A percentile compares a stretch with the other conserved stretches of the same genome.
These are phyloP conservation scores for Clausena lansium DNA, from an alignment of 345 rosid genomes.

Conservation along the genomic window DNA sequence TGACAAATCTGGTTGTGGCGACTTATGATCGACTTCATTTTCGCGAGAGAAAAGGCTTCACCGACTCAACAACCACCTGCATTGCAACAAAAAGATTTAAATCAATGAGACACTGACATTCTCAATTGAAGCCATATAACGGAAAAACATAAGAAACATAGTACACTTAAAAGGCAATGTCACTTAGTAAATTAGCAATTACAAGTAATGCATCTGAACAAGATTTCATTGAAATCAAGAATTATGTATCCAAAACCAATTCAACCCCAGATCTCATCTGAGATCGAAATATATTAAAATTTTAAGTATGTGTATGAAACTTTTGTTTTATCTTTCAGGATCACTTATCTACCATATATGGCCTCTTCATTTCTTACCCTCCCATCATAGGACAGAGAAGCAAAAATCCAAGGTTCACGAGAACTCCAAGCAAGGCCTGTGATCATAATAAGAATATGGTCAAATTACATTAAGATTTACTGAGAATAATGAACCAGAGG, in stretches of 20 bases:
- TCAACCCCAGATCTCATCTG: neutral
- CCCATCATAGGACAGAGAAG: slow-evolving; percentile 91
- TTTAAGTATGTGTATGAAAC: neutral
- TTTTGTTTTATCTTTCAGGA: neutral
- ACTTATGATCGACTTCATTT: slow-evolving; percentile 23
- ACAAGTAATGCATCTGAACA: neutral
- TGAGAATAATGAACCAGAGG: neutral
- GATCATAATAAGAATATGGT: slow-evolving; percentile 16
- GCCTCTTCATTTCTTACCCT: slow-evolving; percentile 50
- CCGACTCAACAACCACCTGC: slow-evolving; percentile 70
- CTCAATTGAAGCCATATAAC: neutral
- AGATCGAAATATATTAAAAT: neutral
- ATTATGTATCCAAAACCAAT: slow-evolving; percentile 6
- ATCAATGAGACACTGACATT: neutral
- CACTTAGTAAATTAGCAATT: neutral
- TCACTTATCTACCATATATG: neutral
- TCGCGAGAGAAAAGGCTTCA: slow-evolving; percentile 54
- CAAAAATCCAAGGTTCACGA: slow-evolving; percentile 85
- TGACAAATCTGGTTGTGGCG: neutral
- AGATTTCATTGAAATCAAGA: neutral
- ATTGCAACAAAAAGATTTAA: slow-evolving; percentile 12
- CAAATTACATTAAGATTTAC: slow-evolving; percentile 10
- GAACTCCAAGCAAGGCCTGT: slow-evolving; percentile 93
- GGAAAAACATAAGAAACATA: neutral
- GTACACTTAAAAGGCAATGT: too few species aligned